Conservation (phyloP, 1,139 yeast species). For the Candida sanyaensis region DNA sequence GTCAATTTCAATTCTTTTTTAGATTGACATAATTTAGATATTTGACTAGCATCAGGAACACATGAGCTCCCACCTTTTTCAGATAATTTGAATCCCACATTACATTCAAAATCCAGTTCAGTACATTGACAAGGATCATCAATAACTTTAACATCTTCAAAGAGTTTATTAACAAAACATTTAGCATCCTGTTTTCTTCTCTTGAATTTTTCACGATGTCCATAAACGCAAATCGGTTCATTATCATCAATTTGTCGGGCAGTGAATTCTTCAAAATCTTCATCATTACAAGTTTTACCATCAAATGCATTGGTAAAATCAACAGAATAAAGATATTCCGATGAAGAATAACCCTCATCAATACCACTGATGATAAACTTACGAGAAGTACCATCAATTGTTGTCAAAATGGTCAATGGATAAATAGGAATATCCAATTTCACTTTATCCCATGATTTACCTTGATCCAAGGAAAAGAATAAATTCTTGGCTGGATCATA, state of each 20-base stretch:
- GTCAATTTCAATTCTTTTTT: constrained; percentile 28
- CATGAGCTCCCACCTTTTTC: constrained; percentile 47
- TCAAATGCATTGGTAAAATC: constrained; percentile 65
- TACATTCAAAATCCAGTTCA: constrained; percentile 72
- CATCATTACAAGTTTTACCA: constrained; percentile 48
- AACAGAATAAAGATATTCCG: constrained; percentile 42
- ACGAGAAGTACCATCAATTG: constrained; percentile 74
- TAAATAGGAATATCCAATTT: constrained; percentile 49
- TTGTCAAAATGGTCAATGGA: constrained; percentile 54
- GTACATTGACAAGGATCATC: constrained; percentile 70
- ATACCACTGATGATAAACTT: constrained; percentile 60
- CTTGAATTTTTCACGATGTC: constrained; percentile 64
- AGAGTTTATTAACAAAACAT: constrained; percentile 67
- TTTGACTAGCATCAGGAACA: constrained; percentile 45
- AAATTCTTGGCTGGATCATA: constrained; percentile 26
- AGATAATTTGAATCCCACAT: constrained; percentile 50
- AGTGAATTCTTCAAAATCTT: constrained; percentile 71
- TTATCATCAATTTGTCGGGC: constrained; percentile 51
- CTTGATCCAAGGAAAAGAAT: constrained; percentile 74
- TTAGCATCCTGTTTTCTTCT: constrained; percentile 70
- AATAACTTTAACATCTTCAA: constrained; percentile 56
- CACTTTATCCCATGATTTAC: constrained; percentile 58
- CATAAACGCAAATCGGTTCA: constrained; percentile 68
- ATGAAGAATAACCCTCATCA: constrained; percentile 18
- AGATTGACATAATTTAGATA: constrained; percentile 29